phyloP scores from a whole-genome alignment of 108 stramenopile species.

The Skeletonema costatum region DNA sequence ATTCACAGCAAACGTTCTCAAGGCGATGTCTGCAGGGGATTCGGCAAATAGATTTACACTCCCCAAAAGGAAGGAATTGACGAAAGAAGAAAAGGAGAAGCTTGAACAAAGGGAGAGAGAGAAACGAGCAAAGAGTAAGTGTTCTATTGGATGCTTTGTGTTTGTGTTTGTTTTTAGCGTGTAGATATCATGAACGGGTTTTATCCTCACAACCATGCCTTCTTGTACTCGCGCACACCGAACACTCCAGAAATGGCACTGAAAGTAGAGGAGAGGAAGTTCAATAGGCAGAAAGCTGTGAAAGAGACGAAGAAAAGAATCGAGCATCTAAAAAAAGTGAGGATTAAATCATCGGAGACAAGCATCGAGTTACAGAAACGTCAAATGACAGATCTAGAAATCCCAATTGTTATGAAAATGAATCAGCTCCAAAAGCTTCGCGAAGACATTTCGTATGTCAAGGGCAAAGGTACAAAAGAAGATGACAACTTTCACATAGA shows the following conservation, averaged over 20 bases:
- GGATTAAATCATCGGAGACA: not conserved
- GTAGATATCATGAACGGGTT: too few species aligned
- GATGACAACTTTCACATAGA: not conserved
- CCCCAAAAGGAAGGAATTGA: conserved; percentile 2
- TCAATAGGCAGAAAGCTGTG: not conserved
- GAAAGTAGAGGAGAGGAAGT: not conserved
- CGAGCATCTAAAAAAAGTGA: not conserved
- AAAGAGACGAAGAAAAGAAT: not conserved
- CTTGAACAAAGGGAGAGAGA: not conserved
- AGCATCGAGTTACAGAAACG: not conserved
- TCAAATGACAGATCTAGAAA: not conserved
- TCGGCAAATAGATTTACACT: too few species aligned
- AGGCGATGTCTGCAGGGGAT: too few species aligned
- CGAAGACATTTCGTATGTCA: not conserved
- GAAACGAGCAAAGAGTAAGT: conserved; percentile 4
- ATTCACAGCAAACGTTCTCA: too few species aligned
- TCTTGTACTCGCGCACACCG: too few species aligned
- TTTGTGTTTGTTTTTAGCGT: too few species aligned
- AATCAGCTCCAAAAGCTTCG: conserved; percentile 1
- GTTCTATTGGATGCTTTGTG: too few species aligned
- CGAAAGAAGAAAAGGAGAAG: not conserved
- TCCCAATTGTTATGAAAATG: not conserved
- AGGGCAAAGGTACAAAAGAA: not conserved
- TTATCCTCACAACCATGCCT: too few species aligned
- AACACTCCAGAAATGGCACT: too few species aligned